These are phyloP conservation scores for Andrographis paniculata DNA, from an alignment of 305 asterid species.

Conservation along the genomic window DNA sequence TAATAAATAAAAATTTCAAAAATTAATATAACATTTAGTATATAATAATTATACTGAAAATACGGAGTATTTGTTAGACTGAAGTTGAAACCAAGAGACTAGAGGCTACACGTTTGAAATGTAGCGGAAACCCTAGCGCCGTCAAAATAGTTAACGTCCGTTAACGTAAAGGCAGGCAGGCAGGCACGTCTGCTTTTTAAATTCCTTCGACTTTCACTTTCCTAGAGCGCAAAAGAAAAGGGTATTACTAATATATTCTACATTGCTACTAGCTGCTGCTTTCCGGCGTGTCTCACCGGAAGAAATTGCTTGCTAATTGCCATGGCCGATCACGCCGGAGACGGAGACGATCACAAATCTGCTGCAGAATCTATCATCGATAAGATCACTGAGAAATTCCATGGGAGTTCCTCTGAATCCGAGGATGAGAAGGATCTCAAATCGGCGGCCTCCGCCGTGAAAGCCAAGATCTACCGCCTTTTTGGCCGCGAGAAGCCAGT, in stretches of 20 bases:
- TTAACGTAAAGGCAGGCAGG: slow-evolving; percentile 31
- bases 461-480: slow-evolving; percentile 57
- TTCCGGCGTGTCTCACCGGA: slow-evolving; percentile 37
- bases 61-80: not conserved
- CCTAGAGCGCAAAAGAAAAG: not conserved
- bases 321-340: slow-evolving; percentile 81
- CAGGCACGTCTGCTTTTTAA: slow-evolving; percentile 23
- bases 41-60: not conserved
- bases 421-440: slow-evolving; percentile 44
- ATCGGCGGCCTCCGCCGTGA: slow-evolving; percentile 31
- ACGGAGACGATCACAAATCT: slow-evolving; percentile 38
- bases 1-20: too few species aligned
- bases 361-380: slow-evolving; percentile 57
- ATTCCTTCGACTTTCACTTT: slow-evolving; percentile 1
- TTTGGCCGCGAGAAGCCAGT: slow-evolving; percentile 65
- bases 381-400: slow-evolving; percentile 60
- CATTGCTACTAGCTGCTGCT: too few species aligned
- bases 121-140: slow-evolving; percentile 1
- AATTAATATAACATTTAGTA: too few species aligned
- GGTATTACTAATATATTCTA: too few species aligned
- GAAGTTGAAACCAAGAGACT: not conserved
- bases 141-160: slow-evolving; percentile 19
- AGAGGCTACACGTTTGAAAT: too few species aligned
- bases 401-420: slow-evolving; percentile 60
- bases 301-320: slow-evolving; percentile 21